Base-by-base conservation (phyloP, 345 rosid species). In the Rhizophora apiculata region DNA sequence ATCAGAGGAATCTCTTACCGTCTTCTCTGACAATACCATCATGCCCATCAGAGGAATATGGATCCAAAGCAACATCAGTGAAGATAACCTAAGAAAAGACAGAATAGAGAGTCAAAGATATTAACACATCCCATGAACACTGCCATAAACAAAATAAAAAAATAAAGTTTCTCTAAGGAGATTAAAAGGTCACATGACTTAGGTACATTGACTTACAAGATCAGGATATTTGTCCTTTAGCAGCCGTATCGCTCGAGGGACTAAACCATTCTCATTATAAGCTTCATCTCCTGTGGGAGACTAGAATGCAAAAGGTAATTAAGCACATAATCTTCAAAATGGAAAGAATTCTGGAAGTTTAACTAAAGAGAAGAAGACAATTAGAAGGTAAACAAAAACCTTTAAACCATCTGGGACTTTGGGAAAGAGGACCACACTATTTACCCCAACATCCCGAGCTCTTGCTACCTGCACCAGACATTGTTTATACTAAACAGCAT, bases 351-450 rank as follows among this genome's bases (percentile, higher is more conserved):
- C 59, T 7, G 63, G 55, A 18, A n/a, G 9, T 46, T 53, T 6
- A 30, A 26, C 43, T 9, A 58, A 15, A 34, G 37, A 65, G 34
- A 27, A 36, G 37, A 22, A 72, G 15, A 68, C 71, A 39, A 57
- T 30, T 34, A 62, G 29, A 74, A 58, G 27, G 68, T 73, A 70
- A 68, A 70, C 26, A 26, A 65, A 76, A 74, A 88, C 98, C 98
- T 94, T 94, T 69, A 94, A 68, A 68, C 86, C 97, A 79, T 94
- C 98, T 0, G 97, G 98, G 73, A 94, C 90, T 88, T 94, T 94
- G 67, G 98, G 98, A 75, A 94, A 91, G 71, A 94, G 77, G 26
- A 94, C 93, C 8, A 91, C 70, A 64, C 93, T 89, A 67, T 91
- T 89, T 2, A 94, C 97, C 49, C 98, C 98, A 80, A 91, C 96